A percentile compares a stretch with the other conserved stretches of the same genome.
phyloP scores from a whole-genome alignment of 2,329 filamentous ascomycete species.

The Aureobasidium uvarum region DNA sequence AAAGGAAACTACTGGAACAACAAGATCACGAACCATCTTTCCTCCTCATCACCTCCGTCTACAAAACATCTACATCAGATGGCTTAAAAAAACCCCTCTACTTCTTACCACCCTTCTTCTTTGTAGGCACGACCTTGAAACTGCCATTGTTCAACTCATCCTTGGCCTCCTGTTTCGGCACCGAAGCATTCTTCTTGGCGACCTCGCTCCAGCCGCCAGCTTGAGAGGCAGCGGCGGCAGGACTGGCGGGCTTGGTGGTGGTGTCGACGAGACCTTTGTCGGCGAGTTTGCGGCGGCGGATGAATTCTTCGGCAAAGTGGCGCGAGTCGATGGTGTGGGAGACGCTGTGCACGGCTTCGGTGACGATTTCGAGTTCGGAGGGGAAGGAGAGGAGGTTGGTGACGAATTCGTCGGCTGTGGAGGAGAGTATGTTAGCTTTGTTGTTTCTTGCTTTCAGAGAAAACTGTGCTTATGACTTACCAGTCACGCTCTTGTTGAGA shows the following conservation, averaged over 20 bases:
- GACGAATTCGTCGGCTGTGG: slow-evolving; percentile 68
- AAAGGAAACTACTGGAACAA: not conserved
- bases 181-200: slow-evolving; percentile 70
- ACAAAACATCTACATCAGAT: not conserved
- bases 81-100: slow-evolving; percentile 27
- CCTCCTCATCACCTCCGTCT: not conserved
- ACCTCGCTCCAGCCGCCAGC: slow-evolving; percentile 90
- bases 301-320: slow-evolving; percentile 91
- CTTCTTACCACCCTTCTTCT: slow-evolving; percentile 71
- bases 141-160: slow-evolving; percentile 54
- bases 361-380: slow-evolving; percentile 74
- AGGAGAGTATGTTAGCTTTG: slow-evolving; percentile 36
- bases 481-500: slow-evolving; percentile 64
- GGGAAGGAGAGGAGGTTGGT: slow-evolving; percentile 72
- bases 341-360: slow-evolving; percentile 82
- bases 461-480: not conserved
- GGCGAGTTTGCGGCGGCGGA: slow-evolving; percentile 87
- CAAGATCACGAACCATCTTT: not conserved
- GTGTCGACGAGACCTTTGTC: slow-evolving; percentile 82
- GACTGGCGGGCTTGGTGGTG: slow-evolving; percentile 56
- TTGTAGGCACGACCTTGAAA: slow-evolving; percentile 87
- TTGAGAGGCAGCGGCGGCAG: slow-evolving; percentile 47
- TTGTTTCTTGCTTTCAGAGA: not conserved
- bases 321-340: slow-evolving; percentile 88
- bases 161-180: slow-evolving; percentile 39